Evolutionary conservation across 2,329 filamentous ascomycete species (phyloP).

Genomic region (Ceratocystis cacaofunesta): DNA sequence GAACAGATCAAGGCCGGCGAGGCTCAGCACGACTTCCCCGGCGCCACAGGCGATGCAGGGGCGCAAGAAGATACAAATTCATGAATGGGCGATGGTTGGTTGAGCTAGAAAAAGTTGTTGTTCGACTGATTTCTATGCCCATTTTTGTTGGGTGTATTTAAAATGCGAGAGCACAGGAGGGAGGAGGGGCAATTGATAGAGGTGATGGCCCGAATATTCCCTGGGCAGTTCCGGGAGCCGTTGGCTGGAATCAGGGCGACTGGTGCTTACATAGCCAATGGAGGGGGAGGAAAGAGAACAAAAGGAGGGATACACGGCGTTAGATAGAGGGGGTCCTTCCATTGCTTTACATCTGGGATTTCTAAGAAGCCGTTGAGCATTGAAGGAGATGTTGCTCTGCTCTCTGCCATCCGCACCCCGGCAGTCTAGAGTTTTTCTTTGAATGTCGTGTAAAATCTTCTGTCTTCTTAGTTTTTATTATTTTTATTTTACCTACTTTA

Average conservation of each 20-base stretch:
- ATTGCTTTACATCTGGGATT: not conserved
- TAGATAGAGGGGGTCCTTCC: not conserved
- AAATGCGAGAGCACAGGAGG: not conserved
- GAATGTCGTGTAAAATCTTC: not conserved
- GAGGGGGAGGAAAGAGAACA: not conserved
- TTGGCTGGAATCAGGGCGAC: slow-evolving; percentile 5
- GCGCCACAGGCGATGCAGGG: slow-evolving; percentile 11
- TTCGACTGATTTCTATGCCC: not conserved
- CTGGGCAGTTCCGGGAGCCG: not conserved
- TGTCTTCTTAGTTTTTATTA: not conserved
- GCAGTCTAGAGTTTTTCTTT: not conserved
- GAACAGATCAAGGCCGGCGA: slow-evolving; percentile 16
- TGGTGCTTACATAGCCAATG: not conserved
- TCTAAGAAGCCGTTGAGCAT: not conserved
- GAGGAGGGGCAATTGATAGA: not conserved
- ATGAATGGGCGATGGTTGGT: not conserved
- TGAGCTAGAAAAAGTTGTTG: not conserved
- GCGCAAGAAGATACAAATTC: not conserved
- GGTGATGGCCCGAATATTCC: slow-evolving; percentile 9
- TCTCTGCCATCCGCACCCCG: not conserved
- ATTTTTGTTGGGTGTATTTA: not conserved
- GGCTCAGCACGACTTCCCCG: slow-evolving; percentile 14
- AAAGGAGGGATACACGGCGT: not conserved
- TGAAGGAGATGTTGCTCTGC: not conserved
- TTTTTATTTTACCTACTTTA: not conserved